Conservation (phyloP, 2,329 filamentous ascomycete species). For the Scedosporium apiospermum region DNA sequence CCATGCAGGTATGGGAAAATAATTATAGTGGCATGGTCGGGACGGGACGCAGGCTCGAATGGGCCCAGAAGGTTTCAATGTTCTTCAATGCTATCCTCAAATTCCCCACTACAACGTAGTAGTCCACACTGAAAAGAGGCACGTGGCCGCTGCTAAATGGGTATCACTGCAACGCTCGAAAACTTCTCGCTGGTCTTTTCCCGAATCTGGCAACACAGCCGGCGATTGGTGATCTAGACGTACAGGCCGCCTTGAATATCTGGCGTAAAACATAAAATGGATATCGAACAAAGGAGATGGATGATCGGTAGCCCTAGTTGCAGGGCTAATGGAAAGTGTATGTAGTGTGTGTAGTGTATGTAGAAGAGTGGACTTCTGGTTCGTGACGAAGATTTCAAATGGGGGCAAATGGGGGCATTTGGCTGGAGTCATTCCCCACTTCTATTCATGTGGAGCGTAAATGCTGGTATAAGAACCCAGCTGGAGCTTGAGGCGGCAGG, state of each 20-base stretch:
- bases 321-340: background rate
- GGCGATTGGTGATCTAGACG: background rate
- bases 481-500: background rate
- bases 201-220: background rate
- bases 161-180: background rate
- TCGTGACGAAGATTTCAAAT: too few species aligned
- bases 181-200: background rate
- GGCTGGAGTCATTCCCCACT: too few species aligned
- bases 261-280: background rate
- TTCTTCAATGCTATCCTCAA: background rate
- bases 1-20: background rate
- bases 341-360: background rate
- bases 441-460: background rate
- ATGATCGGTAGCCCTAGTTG: background rate
- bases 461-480: background rate
- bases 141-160: constrained; percentile 1
- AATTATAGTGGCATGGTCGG: constrained; percentile 1
- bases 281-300: background rate
- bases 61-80: background rate
- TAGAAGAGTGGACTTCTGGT: too few species aligned
- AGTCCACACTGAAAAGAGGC: background rate
- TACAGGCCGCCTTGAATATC: background rate
- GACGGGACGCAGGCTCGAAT: background rate
- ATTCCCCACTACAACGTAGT: background rate
- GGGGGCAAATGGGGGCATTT: too few species aligned